phyloP scores from a whole-genome alignment of 2,329 filamentous ascomycete genomes.

The Pseudogymnoascus sp. region DNA sequence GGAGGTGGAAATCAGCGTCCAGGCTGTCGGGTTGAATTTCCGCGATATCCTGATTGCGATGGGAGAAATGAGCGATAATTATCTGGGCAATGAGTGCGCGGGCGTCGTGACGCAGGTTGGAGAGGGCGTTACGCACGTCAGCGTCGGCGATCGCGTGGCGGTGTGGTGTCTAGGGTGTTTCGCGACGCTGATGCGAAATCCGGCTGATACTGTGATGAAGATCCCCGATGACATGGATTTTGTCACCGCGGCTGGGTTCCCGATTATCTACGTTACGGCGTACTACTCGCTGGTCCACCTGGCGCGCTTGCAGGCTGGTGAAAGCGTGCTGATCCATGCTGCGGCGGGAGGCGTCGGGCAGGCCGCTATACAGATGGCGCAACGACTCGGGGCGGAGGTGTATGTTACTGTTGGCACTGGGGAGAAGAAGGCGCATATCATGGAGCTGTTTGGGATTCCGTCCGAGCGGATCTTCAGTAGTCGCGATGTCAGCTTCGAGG shows the following conservation, averaged over 20 bases:
- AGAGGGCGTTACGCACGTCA: slow-evolving; percentile 18
- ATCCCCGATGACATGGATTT: slow-evolving; percentile 23
- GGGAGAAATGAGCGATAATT: slow-evolving; percentile 27
- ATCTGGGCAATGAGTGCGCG: slow-evolving; percentile 29
- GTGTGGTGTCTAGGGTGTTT: slow-evolving; percentile 27
- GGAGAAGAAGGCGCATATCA: slow-evolving; percentile 20
- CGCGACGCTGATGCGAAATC: slow-evolving; percentile 25
- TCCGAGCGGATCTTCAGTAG: slow-evolving; percentile 15
- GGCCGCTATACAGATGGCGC: slow-evolving; percentile 29
- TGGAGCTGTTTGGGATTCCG: background rate
- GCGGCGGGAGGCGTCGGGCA: slow-evolving; percentile 31
- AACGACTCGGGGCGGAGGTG: slow-evolving; percentile 27
- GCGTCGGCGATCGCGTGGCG: slow-evolving; percentile 29
- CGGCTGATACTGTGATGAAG: slow-evolving; percentile 21
- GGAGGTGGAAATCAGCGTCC: slow-evolving; percentile 24
- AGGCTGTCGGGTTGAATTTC: slow-evolving; percentile 30
- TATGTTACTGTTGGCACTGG: slow-evolving; percentile 25
- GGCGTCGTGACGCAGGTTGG: slow-evolving; percentile 29
- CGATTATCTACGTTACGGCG: slow-evolving; percentile 24
- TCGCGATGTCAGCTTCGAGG: slow-evolving; percentile 28
- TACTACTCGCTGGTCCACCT: slow-evolving; percentile 23
- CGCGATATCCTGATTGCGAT: slow-evolving; percentile 30
- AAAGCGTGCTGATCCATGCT: slow-evolving; percentile 31
- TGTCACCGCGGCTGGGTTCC: slow-evolving; percentile 23
- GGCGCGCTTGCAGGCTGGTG: slow-evolving; percentile 19